phyloP scores from a whole-genome alignment of 78 protist genomes.

The Tieghemostelium lacteum region DNA sequence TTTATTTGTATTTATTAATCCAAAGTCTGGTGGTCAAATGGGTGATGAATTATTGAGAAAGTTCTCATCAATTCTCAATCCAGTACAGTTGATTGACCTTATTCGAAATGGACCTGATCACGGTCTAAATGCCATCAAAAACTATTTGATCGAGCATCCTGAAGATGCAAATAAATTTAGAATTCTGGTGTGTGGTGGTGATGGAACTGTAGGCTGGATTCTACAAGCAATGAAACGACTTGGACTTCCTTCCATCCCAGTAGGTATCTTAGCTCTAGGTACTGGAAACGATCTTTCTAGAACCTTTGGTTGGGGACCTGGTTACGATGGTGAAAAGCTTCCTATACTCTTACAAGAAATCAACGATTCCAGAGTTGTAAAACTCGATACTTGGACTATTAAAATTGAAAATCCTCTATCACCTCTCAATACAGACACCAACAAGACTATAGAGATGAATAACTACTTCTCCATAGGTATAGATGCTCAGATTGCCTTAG shows the following conservation, averaged over 20 bases:
- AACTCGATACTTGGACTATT: slow-evolving; percentile 69
- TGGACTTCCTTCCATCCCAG: slow-evolving; percentile 29
- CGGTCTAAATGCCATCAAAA: neutral
- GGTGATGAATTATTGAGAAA: slow-evolving; percentile 28
- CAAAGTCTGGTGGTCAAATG: slow-evolving; percentile 77
- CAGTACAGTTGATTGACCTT: slow-evolving; percentile 54
- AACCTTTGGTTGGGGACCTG: slow-evolving; percentile 90
- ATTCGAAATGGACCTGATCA: slow-evolving; percentile 51
- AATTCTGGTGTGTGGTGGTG: slow-evolving; percentile 93
- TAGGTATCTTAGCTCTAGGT: slow-evolving; percentile 91
- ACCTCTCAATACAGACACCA: too few species aligned
- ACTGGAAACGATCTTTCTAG: slow-evolving; percentile 97
- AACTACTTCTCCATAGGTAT: slow-evolving; percentile 90
- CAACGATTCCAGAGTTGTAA: neutral
- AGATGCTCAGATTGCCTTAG: slow-evolving; percentile 85
- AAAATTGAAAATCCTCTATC: neutral
- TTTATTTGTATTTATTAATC: slow-evolving; percentile 43
- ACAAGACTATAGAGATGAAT: slow-evolving; percentile 34
- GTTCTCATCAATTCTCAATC: slow-evolving; percentile 48
- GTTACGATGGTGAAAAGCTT: slow-evolving; percentile 79
- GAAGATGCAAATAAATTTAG: slow-evolving; percentile 20
- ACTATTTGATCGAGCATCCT: slow-evolving; percentile 36
- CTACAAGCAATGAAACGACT: slow-evolving; percentile 55
- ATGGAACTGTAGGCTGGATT: slow-evolving; percentile 95
- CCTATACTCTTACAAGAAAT: slow-evolving; percentile 6